A percentile compares a stretch with the other conserved stretches of the same genome.
phyloP scores from a whole-genome alignment of 2,329 filamentous ascomycete species.

The Pyricularia sp. region DNA sequence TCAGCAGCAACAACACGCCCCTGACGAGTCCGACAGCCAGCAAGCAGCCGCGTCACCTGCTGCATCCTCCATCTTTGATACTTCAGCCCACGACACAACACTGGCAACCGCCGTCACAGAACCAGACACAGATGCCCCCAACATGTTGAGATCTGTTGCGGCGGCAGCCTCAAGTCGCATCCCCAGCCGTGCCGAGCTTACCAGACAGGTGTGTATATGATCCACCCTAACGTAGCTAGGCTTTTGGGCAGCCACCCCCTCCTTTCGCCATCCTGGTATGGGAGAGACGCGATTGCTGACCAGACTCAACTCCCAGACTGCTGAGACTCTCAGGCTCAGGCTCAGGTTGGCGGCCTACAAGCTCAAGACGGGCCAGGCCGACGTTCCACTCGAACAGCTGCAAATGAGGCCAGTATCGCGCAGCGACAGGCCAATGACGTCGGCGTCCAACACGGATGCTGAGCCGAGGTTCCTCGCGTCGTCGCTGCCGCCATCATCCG shows the following conservation, averaged over 20 bases:
- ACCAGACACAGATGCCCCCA: constrained; percentile 24
- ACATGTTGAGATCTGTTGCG: constrained; percentile 8
- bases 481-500: neutral
- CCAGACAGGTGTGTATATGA: constrained; percentile 33
- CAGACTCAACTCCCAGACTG: constrained; percentile 35
- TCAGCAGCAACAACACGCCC: neutral
- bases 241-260: too few species aligned
- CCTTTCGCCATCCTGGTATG: too few species aligned
- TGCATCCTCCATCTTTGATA: constrained; percentile 41
- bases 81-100: constrained; percentile 34
- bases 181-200: constrained; percentile 36
- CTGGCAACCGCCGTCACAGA: constrained; percentile 41
- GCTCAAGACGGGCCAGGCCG: constrained; percentile 61
- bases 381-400: constrained; percentile 54
- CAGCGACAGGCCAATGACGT: neutral
- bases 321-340: constrained; percentile 57
- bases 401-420: constrained; percentile 25
- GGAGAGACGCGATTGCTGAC: neutral
- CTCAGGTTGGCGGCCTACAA: constrained; percentile 67
- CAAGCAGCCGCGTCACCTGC: constrained; percentile 25
- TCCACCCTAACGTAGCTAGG: neutral
- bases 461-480: neutral
- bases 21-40: constrained; percentile 5
- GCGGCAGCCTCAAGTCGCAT: constrained; percentile 6
- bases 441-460: neutral